Percentiles rank a stretch among this genome's conserved stretches.
phyloP scores from a whole-genome alignment of 1,284 basidiomycete genomes.

The Sanghuangporus baumii region DNA sequence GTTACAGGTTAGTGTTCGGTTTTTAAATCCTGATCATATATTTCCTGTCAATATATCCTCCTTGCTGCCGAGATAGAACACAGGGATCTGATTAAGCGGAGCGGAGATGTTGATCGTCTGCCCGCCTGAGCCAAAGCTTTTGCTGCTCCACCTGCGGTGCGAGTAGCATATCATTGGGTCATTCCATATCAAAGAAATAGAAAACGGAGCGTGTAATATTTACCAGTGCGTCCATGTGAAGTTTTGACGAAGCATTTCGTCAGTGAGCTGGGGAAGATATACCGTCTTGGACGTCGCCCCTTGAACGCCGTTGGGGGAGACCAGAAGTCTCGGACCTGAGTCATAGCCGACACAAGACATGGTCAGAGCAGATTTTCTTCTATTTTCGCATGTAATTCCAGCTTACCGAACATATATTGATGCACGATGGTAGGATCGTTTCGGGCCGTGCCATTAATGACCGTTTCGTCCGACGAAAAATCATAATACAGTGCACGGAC shows the following conservation, averaged over 20 bases:
- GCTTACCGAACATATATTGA: constrained; percentile 35
- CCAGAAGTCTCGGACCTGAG: constrained; percentile 31
- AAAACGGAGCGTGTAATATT: constrained; percentile 8
- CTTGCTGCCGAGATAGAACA: constrained; percentile 34
- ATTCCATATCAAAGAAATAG: background rate
- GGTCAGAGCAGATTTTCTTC: background rate
- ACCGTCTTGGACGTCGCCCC: constrained; percentile 30
- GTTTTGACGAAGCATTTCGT: constrained; percentile 21
- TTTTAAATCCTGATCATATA: constrained; percentile 17
- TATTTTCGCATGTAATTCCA: background rate
- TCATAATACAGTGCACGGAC: constrained; percentile 36
- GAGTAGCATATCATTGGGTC: background rate
- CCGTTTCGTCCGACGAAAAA: constrained; percentile 32
- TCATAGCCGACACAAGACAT: background rate
- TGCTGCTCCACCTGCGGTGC: constrained; percentile 32
- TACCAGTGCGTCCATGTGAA: constrained; percentile 35
- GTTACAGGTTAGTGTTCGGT: too few relatives aligned
- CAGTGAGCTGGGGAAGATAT: constrained; percentile 31
- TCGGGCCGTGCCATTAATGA: constrained; percentile 27
- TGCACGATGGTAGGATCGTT: constrained; percentile 33
- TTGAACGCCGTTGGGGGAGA: constrained; percentile 32
- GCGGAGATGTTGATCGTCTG: constrained; percentile 29
- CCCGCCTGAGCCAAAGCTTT: constrained; percentile 30
- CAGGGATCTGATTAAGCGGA: constrained; percentile 33
- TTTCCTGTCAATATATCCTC: constrained; percentile 29